A percentile compares a stretch with the other conserved stretches of the same genome.
Evolutionary conservation across 2,329 filamentous ascomycete genomes (phyloP).

Genomic region (Aspergillus flavus): DNA sequence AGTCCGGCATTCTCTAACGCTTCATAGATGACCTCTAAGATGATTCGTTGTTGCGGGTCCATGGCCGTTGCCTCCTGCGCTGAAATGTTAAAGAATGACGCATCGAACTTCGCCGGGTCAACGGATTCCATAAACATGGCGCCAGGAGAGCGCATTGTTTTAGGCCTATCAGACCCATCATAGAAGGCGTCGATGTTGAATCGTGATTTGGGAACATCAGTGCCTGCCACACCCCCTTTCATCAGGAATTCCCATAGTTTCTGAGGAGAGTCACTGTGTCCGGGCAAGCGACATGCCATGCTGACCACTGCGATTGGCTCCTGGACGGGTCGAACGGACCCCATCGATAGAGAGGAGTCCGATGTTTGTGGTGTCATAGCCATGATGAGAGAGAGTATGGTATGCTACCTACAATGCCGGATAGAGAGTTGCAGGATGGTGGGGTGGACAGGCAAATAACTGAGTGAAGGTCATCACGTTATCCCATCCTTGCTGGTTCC

Average conservation of each 20-base stretch:
- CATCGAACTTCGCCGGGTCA: conserved; percentile 14
- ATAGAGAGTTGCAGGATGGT: background rate
- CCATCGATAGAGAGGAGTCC: conserved; percentile 2
- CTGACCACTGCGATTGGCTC: conserved; percentile 14
- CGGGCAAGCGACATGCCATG: conserved; percentile 13
- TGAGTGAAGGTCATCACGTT: no score
- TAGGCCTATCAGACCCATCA: conserved; percentile 11
- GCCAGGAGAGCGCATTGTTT: conserved; percentile 9
- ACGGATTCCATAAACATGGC: conserved; percentile 17
- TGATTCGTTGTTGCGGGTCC: conserved; percentile 15
- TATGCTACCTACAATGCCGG: background rate
- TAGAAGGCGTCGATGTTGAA: conserved; percentile 9
- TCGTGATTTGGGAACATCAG: conserved; percentile 1
- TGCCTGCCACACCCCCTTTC: conserved; percentile 8
- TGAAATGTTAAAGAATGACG: conserved; percentile 17
- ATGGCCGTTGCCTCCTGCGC: conserved; percentile 14
- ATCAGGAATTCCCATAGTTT: conserved; percentile 14
- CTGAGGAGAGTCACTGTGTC: conserved; percentile 8
- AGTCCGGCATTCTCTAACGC: conserved; percentile 10
- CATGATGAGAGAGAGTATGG: background rate
- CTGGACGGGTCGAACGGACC: conserved; percentile 6
- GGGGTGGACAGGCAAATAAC: background rate
- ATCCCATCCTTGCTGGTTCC: background rate
- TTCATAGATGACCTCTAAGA: conserved; percentile 16
- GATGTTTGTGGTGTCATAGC: conserved; percentile 10